Evolutionary conservation across 1,284 basidiomycete genomes (phyloP).

Genomic region (Clitocybe nebularis): DNA sequence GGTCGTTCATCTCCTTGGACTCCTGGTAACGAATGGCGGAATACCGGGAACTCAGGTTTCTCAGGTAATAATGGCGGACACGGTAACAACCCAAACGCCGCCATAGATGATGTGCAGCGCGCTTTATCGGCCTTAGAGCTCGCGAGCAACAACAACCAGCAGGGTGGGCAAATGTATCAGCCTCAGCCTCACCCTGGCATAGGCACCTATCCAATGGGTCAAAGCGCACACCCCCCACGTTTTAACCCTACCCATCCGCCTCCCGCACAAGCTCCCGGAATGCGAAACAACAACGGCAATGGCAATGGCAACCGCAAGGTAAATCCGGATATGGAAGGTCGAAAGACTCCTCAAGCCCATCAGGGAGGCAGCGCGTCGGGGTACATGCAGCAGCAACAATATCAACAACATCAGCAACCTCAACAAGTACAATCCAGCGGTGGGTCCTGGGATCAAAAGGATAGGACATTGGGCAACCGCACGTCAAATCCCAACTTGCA

Average conservation of each 20-base stretch:
- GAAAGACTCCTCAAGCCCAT: slow-evolving; percentile 43
- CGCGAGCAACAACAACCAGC: slow-evolving; percentile 24
- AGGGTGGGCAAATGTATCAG: slow-evolving; percentile 11
- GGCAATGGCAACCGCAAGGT: slow-evolving; percentile 44
- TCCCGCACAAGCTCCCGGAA: slow-evolving; percentile 38
- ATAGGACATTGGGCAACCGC: slow-evolving; percentile 50
- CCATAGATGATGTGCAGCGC: slow-evolving; percentile 71
- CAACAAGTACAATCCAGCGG: slow-evolving; percentile 41
- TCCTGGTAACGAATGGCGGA: slow-evolving; percentile 59
- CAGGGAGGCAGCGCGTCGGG: slow-evolving; percentile 11
- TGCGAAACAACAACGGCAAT: slow-evolving; percentile 33
- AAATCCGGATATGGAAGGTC: slow-evolving; percentile 59
- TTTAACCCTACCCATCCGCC: slow-evolving; percentile 57
- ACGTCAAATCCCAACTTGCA: slow-evolving; percentile 68
- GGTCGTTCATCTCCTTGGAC: slow-evolving; percentile 68
- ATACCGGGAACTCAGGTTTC: slow-evolving; percentile 33
- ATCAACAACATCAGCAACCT: slow-evolving; percentile 23
- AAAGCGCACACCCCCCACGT: slow-evolving; percentile 59
- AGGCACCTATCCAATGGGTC: slow-evolving; percentile 38
- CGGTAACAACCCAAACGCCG: slow-evolving; percentile 27
- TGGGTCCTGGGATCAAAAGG: slow-evolving; percentile 57
- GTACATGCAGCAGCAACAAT: slow-evolving; percentile 24
- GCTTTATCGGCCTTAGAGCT: slow-evolving; percentile 69
- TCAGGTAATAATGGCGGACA: slow-evolving; percentile 18
- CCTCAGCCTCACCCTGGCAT: slow-evolving; percentile 19